Evolutionary conservation across 805 yeast species (phyloP).

Genomic region (Millerozyma miso): DNA sequence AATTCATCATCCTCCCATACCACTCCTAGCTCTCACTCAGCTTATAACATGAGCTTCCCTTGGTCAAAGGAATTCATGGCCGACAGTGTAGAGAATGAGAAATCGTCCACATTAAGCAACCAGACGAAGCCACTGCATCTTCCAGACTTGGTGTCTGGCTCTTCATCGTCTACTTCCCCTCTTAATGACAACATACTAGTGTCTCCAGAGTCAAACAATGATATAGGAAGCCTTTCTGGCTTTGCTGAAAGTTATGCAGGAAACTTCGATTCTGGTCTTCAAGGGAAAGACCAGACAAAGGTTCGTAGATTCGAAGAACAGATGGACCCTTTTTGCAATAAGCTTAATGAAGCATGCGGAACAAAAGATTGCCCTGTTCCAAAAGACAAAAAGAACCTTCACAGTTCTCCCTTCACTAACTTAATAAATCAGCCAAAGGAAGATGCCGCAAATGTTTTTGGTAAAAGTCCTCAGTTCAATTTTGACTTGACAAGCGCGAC

Average conservation of each 20-base stretch:
- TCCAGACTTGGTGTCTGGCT: conserved; percentile 36
- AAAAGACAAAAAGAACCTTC: conserved; percentile 17
- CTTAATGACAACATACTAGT: conserved; percentile 32
- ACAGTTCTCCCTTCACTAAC: conserved; percentile 18
- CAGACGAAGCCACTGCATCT: conserved; percentile 13
- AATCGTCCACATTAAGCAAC: conserved; percentile 1
- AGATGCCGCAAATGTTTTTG: conserved; percentile 14
- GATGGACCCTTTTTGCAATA: conserved; percentile 69
- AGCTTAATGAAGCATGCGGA: conserved; percentile 81
- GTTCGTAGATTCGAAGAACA: conserved; percentile 54
- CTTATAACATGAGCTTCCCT: conserved; percentile 54
- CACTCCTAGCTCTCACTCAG: conserved; percentile 2
- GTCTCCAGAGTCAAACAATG: conserved; percentile 27
- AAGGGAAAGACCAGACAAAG: conserved; percentile 1
- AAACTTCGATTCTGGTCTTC: conserved; percentile 4
- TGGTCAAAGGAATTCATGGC: conserved; percentile 30
- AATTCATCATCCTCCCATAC: conserved; percentile 1
- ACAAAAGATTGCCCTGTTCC: conserved; percentile 68
- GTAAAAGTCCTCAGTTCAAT: conserved; percentile 7
- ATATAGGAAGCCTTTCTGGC: conserved; percentile 5
- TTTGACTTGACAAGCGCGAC: conserved; percentile 10
- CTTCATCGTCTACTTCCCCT: conserved; percentile 36
- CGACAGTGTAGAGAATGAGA: conserved; percentile 1
- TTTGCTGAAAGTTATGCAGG: conserved; percentile 2
- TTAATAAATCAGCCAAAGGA: conserved; percentile 9